Percentiles rank a stretch among this genome's conserved stretches.
Evolutionary conservation across 805 yeast species (phyloP).

Genomic region (Schwanniomyces sp.): DNA sequence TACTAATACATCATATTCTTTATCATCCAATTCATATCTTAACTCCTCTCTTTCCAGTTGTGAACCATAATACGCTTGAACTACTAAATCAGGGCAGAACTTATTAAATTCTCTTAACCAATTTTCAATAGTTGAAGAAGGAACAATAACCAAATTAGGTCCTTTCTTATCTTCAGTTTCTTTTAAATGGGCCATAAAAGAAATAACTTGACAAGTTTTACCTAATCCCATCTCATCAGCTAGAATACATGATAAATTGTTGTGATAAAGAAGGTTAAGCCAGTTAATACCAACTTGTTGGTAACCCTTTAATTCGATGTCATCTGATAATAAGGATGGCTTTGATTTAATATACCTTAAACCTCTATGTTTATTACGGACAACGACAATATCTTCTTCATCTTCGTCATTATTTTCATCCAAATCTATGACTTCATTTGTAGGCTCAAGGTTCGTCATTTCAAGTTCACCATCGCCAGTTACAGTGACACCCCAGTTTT

Average conservation of each 20-base stretch:
- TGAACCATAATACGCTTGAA: slow-evolving; percentile 93
- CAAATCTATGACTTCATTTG: slow-evolving; percentile 23
- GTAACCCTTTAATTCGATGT: slow-evolving; percentile 74
- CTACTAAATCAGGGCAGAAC: slow-evolving; percentile 78
- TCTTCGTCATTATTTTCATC: slow-evolving; percentile 14
- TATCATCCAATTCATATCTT: slow-evolving; percentile 61
- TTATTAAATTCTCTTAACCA: slow-evolving; percentile 94
- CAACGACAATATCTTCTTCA: slow-evolving; percentile 28
- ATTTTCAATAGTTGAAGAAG: slow-evolving; percentile 93
- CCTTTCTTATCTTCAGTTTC: slow-evolving; percentile 56
- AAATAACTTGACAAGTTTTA: slow-evolving; percentile 93
- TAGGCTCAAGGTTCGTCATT: slow-evolving; percentile 49
- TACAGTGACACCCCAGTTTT: slow-evolving; percentile 84
- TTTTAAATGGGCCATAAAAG: slow-evolving; percentile 84
- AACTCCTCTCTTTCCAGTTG: slow-evolving; percentile 82
- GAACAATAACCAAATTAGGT: slow-evolving; percentile 93
- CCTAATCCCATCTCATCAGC: slow-evolving; percentile 99
- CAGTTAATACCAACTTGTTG: slow-evolving; percentile 98
- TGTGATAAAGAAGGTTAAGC: slow-evolving; percentile 77
- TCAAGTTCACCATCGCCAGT: slow-evolving; percentile 71
- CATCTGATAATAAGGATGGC: slow-evolving; percentile 66
- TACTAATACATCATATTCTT: slow-evolving; percentile 80
- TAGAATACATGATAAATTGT: slow-evolving; percentile 82
- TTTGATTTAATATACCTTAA: slow-evolving; percentile 59
- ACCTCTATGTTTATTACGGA: slow-evolving; percentile 18